Conservation (phyloP, 176 grass and related monocot species). For the Hsuehochloa calcarea region DNA sequence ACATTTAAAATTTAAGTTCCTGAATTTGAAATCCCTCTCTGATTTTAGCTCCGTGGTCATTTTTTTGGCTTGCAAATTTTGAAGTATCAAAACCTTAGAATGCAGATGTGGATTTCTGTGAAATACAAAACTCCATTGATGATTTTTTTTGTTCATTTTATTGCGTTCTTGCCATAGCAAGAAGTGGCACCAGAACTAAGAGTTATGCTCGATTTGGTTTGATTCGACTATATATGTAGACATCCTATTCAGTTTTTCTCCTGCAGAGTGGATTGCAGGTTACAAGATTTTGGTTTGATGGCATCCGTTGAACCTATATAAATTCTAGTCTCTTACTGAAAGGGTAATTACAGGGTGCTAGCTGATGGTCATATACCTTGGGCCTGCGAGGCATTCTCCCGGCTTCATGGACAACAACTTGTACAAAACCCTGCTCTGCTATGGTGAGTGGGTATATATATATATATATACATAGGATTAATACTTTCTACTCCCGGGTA, state of each 20-base stretch:
- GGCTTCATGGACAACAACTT: conserved; percentile 70
- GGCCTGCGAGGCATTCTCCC: conserved; percentile 84
- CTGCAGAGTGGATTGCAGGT: background rate
- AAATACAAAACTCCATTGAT: background rate
- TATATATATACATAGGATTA: background rate
- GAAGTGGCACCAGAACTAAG: background rate
- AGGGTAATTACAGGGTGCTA: conserved; percentile 61
- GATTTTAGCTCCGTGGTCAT: background rate
- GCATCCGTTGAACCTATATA: background rate
- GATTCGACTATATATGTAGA: background rate
- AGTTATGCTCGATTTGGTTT: background rate
- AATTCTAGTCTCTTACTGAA: conserved; percentile 17
- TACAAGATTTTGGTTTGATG: background rate
- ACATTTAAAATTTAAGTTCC: background rate
- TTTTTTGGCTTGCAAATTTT: background rate
- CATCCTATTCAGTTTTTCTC: background rate
- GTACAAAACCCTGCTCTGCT: conserved; percentile 62
- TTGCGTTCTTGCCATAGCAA: background rate
- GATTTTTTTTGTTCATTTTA: background rate
- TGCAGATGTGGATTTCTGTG: background rate
- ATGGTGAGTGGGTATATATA: conserved; percentile 43
- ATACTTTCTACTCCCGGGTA: too few species aligned
- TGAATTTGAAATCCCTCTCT: background rate
- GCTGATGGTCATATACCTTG: conserved; percentile 97
- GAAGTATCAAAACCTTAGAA: background rate